Evolutionary conservation across 2,329 filamentous ascomycete genomes (phyloP), one percentile per base, ranked within the genome.

Genomic region (Fusarium camptoceras): DNA sequence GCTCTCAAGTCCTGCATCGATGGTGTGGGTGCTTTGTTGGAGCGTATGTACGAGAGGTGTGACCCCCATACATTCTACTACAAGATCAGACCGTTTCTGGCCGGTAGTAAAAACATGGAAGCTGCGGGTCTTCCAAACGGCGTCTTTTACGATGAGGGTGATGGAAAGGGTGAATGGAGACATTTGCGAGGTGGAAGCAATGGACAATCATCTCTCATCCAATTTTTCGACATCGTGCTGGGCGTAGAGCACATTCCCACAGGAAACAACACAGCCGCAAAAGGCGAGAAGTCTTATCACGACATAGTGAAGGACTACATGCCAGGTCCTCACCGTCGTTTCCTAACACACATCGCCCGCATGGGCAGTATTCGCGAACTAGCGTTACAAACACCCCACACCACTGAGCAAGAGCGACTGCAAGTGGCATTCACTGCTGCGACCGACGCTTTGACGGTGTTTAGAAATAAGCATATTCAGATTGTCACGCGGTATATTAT

Each of bases 401-500:
- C 50, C 78, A 83, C 64, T 75, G 89, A 73, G 83, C 92, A 75
- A 57, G 66, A 68, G 8, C 70, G 71, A 6, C 76, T 87, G 6
- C 77, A 78, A 12, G 73, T 72, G 2, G 80, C 84, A 0, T 98
- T 93, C 77, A 90, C 93, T 61, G 86, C 87, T 0, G 94, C 93
- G 44, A 87, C 94, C 2, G 88, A 89, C 24, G 93, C 94, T 80
- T 84, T 98, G 44, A 88, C 89, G 14, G 84, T 87, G 22, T 91
- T 98, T 75, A 86, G 95, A 58, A 92, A 95, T 78, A 94, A 92
- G 75, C 94, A 98, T 77, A 92, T 98, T 72, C 89, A 93, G 78
- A 93, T 98, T 61, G 94, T 98, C 5, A 92, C 93, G 34, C 87
- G 94, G 50, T 98, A 97, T 79, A 97, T 98, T 75, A 90, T 98